Percentiles rank a stretch among this genome's conserved stretches.
Evolutionary conservation across 2,329 filamentous ascomycete species (phyloP).

Genomic region (Aspergillus unguis): DNA sequence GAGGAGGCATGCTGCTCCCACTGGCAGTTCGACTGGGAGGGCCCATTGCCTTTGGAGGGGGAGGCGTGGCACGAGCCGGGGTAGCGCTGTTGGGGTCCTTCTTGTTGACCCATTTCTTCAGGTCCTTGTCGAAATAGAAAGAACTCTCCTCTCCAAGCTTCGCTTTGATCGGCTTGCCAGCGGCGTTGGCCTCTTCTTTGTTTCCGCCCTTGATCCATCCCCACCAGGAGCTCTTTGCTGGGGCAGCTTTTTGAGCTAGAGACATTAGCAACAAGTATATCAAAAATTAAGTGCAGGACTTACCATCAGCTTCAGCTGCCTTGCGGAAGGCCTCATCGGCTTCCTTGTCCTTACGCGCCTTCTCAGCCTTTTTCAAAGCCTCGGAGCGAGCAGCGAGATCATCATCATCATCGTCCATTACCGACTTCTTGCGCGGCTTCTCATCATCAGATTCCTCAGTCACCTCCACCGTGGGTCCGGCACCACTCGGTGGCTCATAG

Average conservation of each 20-base stretch:
- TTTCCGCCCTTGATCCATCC: slow-evolving; percentile 75
- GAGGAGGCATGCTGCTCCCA: slow-evolving; percentile 51
- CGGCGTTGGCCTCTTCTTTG: slow-evolving; percentile 49
- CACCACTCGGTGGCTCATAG: slow-evolving; percentile 41
- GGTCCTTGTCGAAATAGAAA: slow-evolving; percentile 92
- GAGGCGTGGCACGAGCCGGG: slow-evolving; percentile 64
- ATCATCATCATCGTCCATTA: slow-evolving; percentile 75
- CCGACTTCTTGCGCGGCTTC: slow-evolving; percentile 69
- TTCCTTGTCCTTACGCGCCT: slow-evolving; percentile 69
- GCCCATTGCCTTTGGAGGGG: slow-evolving; percentile 65
- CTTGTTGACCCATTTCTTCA: slow-evolving; percentile 98
- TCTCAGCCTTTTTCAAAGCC: slow-evolving; percentile 56
- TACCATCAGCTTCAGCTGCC: slow-evolving; percentile 69
- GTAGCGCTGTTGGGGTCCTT: slow-evolving; percentile 68
- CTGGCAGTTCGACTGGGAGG: slow-evolving; percentile 54
- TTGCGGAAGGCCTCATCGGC: slow-evolving; percentile 83
- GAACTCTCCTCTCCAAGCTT: slow-evolving; percentile 92
- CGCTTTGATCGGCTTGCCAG: slow-evolving; percentile 67
- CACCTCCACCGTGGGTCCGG: slow-evolving; percentile 36
- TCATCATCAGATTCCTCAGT: slow-evolving; percentile 54
- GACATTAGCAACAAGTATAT: slow-evolving; percentile 43
- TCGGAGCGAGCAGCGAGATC: slow-evolving; percentile 57
- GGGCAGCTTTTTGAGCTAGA: slow-evolving; percentile 36
- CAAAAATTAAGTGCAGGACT: slow-evolving; percentile 17
- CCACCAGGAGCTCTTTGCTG: slow-evolving; percentile 59